phyloP scores from a whole-genome alignment of 1,284 basidiomycete species.

The Puccinia triticina region DNA sequence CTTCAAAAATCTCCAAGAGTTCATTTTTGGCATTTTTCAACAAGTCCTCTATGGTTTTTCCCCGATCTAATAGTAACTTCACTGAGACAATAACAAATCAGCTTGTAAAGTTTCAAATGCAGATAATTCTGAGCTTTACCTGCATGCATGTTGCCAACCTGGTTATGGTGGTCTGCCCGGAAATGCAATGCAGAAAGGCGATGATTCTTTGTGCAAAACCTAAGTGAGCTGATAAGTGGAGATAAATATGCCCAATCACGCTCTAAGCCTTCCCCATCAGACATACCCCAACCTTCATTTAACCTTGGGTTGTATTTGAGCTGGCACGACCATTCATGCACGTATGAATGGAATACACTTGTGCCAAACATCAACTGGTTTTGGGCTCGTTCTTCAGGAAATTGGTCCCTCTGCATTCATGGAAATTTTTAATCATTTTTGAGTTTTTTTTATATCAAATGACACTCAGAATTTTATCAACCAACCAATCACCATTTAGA shows the following conservation, averaged over 20 bases:
- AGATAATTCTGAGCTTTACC: neutral
- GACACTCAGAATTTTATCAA: too few species aligned
- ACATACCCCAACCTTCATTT: constrained; percentile 14
- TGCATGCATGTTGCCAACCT: neutral
- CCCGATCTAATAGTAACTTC: neutral
- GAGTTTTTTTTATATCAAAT: too few species aligned
- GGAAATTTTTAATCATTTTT: too few species aligned
- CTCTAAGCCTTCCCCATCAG: too few species aligned
- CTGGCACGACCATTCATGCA: constrained; percentile 14
- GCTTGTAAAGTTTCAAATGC: neutral
- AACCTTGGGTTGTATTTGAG: neutral
- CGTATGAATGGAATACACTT: constrained; percentile 5
- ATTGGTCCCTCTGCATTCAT: constrained; percentile 11
- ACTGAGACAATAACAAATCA: neutral
- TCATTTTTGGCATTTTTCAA: neutral
- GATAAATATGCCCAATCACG: constrained; percentile 7
- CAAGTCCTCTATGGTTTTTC: neutral
- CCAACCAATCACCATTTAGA: neutral
- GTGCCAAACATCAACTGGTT: constrained; percentile 14
- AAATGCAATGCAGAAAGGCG: neutral
- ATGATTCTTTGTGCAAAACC: constrained; percentile 1
- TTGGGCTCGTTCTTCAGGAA: neutral
- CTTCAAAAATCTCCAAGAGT: neutral
- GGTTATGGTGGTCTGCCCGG: neutral
- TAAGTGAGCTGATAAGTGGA: constrained; percentile 1